Evolutionary conservation across 495 filamentous ascomycete species (phyloP).

Genomic region (Lindgomyces ingoldianus): DNA sequence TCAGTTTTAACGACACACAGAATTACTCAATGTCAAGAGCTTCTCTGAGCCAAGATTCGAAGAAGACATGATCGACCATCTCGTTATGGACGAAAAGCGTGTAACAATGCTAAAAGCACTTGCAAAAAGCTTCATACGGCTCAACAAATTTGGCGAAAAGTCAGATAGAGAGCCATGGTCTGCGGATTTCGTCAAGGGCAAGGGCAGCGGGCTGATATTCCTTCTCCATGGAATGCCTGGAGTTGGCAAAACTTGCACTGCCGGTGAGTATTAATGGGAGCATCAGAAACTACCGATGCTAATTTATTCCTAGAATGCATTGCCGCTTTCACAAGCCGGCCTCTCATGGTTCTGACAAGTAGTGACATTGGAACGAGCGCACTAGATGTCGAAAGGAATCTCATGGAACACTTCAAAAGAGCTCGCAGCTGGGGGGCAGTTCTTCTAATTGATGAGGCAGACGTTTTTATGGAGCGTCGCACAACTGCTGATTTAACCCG

Average conservation of each 20-base stretch:
- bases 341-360: slow-evolving; percentile 78
- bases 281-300: too few relatives aligned
- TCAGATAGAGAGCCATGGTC: too few relatives aligned
- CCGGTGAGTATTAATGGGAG: too few relatives aligned
- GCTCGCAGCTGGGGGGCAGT: slow-evolving; percentile 79
- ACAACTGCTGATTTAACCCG: slow-evolving; percentile 47
- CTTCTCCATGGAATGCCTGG: slow-evolving; percentile 81
- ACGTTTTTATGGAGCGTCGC: slow-evolving; percentile 50
- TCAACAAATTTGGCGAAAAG: too few relatives aligned
- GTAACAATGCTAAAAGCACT: too few relatives aligned
- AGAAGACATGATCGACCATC: too few relatives aligned
- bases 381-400: slow-evolving; percentile 69
- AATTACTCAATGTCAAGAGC: too few relatives aligned
- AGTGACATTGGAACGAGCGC: slow-evolving; percentile 80
- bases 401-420: slow-evolving; percentile 81
- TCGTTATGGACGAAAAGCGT: too few relatives aligned
- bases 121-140: too few relatives aligned
- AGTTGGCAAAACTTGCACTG: slow-evolving; percentile 85
- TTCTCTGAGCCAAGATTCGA: too few relatives aligned
- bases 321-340: slow-evolving; percentile 75
- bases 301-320: too few relatives aligned
- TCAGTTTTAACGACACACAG: too few relatives aligned
- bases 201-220: slow-evolving; percentile 70
- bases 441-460: slow-evolving; percentile 49
- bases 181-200: slow-evolving; percentile 79